Base-by-base conservation (phyloP, 345 rosid genomes). In the Erysimum cheiranthoides region DNA sequence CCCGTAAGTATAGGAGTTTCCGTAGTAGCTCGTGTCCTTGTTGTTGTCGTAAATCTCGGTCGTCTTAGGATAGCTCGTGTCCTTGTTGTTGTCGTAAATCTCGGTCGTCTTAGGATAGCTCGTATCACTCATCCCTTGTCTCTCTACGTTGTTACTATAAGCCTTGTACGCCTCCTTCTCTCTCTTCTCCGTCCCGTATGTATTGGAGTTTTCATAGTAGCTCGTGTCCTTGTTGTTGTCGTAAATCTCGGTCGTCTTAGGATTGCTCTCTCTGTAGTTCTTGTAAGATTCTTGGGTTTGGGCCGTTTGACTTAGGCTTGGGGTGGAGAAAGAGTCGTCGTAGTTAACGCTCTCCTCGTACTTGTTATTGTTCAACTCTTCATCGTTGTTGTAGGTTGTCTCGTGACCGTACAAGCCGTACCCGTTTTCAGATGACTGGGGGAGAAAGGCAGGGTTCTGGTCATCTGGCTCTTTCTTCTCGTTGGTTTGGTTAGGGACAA, bases 341-440 rank as follows among this genome's bases (percentile, higher is more conserved):
- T 63, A 77, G 71, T 70, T 77, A 25, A 46, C 67, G 27, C 65
- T 71, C 10, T 77, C 72, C 8, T 62, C 64, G 73, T 58, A 39
- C 28, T 65, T 64, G 14, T 77, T 30, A 4, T 56, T 14, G 11
- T 65, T 66, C 8, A 65, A 10, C 46, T 73, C 61, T 51, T 68
- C 70, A 11, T 79, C 68, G 45, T 68, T 68, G 82, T 54, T 73
- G 54, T 73, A 35, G 52, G 78, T 54, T 35, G 78, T 54, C 67
- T 75, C 77, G 4, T 61, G 80, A 10, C 83, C 74, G 28, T 76
- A 75, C 60, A 80, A 71, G 40, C 83, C 83, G 8, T 70, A 80
- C 10, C 83, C 74, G 40, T 31, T 75, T 57, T 6, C 70, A 0
- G 80, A 12, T 32, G 80, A 12, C 39, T 80, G 14, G 14, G 80